Conservation (phyloP, 768 basidiomycete species). For the Lactarius akahatsu region DNA sequence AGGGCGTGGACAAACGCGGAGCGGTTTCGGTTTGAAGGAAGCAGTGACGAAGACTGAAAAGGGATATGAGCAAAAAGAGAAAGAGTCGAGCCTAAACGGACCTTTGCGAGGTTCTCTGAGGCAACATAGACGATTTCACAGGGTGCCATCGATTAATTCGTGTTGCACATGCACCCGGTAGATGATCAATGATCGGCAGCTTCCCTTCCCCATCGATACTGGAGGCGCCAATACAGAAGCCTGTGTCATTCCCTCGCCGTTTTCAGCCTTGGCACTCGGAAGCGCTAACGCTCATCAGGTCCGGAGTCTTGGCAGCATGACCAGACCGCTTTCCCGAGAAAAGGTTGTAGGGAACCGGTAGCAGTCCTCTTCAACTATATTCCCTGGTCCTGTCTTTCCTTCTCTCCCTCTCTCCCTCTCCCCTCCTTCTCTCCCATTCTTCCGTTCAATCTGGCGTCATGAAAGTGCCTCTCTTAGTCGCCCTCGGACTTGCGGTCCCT, state of each 20-base stretch:
- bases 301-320: neutral
- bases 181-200: neutral
- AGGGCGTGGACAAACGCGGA: slow-evolving; percentile 35
- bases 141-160: slow-evolving; percentile 3
- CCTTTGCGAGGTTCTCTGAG: slow-evolving; percentile 58
- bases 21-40: slow-evolving; percentile 35
- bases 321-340: neutral
- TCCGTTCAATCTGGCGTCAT: slow-evolving; percentile 27
- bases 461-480: slow-evolving; percentile 42
- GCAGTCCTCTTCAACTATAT: neutral
- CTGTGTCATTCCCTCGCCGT: neutral
- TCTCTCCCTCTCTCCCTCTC: neutral
- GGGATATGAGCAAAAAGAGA: neutral
- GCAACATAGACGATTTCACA: slow-evolving; percentile 48
- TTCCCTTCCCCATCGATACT: neutral
- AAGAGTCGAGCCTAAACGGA: slow-evolving; percentile 25
- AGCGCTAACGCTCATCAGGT: neutral
- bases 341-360: neutral
- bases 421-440: neutral
- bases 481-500: slow-evolving; percentile 43
- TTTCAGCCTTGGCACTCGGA: no score
- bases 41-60: slow-evolving; percentile 33
- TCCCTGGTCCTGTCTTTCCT: neutral
- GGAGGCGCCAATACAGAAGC: neutral
- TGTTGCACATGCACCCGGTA: no score